Percentiles rank a stretch among this genome's conserved stretches.
Evolutionary conservation across 192 early-diverging fungal species (phyloP).

Genomic region (Coemansia nantahalensis): DNA sequence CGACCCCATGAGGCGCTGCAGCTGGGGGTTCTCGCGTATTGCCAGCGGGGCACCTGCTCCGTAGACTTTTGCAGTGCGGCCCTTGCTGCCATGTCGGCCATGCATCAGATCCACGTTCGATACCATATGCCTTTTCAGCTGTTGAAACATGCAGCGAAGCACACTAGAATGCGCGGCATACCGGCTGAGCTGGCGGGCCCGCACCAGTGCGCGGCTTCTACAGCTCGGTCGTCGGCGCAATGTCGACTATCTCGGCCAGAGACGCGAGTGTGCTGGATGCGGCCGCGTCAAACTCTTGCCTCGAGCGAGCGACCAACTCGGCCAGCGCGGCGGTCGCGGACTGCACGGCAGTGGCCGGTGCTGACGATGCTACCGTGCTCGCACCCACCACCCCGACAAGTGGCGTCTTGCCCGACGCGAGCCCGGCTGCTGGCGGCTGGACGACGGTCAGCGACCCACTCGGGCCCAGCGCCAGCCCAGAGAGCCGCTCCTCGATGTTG

Average conservation of each 20-base stretch:
- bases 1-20: conserved; percentile 23
- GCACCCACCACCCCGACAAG: conserved; percentile 4
- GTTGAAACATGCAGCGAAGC: no score
- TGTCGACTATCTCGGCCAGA: conserved; percentile 7
- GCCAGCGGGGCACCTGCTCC: no score
- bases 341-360: conserved; percentile 5
- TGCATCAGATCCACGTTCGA: no score
- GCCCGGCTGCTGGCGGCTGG: conserved; percentile 3
- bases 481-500: conserved; percentile 31
- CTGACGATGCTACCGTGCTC: no score
- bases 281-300: conserved; percentile 14
- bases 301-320: conserved; percentile 10
- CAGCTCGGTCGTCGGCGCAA: no score
- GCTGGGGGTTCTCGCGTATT: conserved; percentile 34
- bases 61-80: no score
- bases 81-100: no score
- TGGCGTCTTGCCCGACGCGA: conserved; percentile 14
- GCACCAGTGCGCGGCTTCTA: no score
- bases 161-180: no score
- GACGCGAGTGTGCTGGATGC: conserved; percentile 11
- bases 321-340: conserved; percentile 7
- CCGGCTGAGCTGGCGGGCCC: no score
- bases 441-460: conserved; percentile 17
- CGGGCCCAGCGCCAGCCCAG: conserved; percentile 7
- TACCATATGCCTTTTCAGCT: no score